Percentiles rank a stretch among this genome's conserved stretches.
Conservation (phyloP, 176 grass and related monocot species). For the Oryza meyeriana region DNA sequence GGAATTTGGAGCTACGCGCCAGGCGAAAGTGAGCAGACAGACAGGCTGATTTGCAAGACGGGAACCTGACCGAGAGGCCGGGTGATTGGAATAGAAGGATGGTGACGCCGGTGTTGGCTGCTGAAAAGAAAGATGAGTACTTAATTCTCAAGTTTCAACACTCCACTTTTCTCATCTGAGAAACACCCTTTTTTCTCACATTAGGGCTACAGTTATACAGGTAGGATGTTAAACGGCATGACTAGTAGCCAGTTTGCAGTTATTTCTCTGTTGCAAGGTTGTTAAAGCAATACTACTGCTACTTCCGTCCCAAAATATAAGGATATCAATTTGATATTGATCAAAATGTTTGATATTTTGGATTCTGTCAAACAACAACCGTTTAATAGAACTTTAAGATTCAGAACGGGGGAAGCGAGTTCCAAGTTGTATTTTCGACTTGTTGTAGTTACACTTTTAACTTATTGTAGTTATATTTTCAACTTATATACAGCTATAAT, state of each 20-base stretch:
- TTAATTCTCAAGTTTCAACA: not conserved
- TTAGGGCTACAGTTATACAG: not conserved
- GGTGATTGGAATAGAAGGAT: slow-evolving; percentile 10
- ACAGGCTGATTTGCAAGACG: slow-evolving; percentile 7
- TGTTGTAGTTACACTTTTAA: too few relatives aligned
- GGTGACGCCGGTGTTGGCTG: not conserved
- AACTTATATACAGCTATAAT: too few relatives aligned
- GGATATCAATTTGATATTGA: too few relatives aligned
- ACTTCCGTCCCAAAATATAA: too few relatives aligned
- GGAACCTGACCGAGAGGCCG: not conserved
- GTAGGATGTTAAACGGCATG: not conserved
- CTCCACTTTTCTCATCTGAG: not conserved
- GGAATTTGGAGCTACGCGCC: not conserved
- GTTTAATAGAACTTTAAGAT: too few relatives aligned
- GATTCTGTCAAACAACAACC: too few relatives aligned
- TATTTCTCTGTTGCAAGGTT: not conserved
- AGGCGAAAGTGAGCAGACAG: not conserved
- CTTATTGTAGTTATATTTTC: too few relatives aligned
- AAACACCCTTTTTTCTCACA: not conserved
- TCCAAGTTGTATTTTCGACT: too few relatives aligned
- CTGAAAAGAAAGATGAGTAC: too few relatives aligned
- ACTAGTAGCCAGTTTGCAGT: not conserved
- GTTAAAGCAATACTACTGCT: too few relatives aligned
- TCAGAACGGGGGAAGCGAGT: too few relatives aligned
- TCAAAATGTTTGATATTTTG: too few relatives aligned